Percentiles rank a stretch among this genome's conserved stretches.
Evolutionary conservation across 306 rosid genomes (phyloP).

Genomic region (Malus sylvestris): DNA sequence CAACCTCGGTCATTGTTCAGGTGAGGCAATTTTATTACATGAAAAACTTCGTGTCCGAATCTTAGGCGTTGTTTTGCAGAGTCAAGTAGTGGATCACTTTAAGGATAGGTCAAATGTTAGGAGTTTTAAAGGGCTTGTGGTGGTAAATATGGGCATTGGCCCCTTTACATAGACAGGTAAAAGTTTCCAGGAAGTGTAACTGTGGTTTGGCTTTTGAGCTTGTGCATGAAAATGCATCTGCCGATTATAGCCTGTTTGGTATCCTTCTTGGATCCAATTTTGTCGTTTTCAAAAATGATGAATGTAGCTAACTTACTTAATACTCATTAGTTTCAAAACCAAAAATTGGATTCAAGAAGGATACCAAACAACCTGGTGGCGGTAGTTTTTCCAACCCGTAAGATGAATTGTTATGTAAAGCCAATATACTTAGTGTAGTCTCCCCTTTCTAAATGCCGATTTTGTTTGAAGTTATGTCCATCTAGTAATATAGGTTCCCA

Average conservation of each 20-base stretch:
- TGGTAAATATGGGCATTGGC: background rate
- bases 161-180: background rate
- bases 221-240: background rate
- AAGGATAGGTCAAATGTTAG: background rate
- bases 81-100: background rate
- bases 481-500: background rate
- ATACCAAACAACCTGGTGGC: too few species aligned
- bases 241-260: too few species aligned
- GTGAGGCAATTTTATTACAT: slow-evolving; percentile 16
- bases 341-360: too few species aligned
- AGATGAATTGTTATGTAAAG: background rate
- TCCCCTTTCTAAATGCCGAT: background rate
- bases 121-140: background rate
- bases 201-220: background rate
- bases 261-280: too few species aligned
- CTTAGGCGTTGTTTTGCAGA: background rate
- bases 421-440: background rate
- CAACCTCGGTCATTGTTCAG: slow-evolving; percentile 70
- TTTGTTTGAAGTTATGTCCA: background rate
- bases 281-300: too few species aligned
- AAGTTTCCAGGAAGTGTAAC: background rate
- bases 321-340: too few species aligned
- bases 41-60: background rate
- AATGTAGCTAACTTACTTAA: too few species aligned
- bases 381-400: background rate